phyloP scores from a whole-genome alignment of 108 stramenopile species.

The Skeletonema tropicum region DNA sequence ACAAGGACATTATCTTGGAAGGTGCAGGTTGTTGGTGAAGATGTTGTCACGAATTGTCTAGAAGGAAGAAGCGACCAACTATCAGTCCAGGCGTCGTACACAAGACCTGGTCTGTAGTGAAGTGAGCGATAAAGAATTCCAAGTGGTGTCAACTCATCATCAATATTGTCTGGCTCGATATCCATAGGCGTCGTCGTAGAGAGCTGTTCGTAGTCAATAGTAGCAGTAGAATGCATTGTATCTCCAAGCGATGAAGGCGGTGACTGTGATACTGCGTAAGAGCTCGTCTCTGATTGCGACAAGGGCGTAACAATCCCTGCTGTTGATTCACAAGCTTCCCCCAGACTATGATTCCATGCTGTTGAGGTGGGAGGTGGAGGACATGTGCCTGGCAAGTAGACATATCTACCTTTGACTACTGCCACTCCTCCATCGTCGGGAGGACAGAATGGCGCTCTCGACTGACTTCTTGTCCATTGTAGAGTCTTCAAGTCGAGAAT shows the following conservation, averaged over 20 bases:
- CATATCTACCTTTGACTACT: conserved; percentile 26
- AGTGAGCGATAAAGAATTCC: conserved; percentile 11
- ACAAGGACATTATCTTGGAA: conserved; percentile 29
- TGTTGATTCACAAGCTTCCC: neutral
- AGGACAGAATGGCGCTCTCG: conserved; percentile 30
- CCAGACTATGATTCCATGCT: neutral
- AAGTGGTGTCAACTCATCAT: conserved; percentile 16
- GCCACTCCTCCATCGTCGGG: conserved; percentile 40
- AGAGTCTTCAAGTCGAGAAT: conserved; percentile 20
- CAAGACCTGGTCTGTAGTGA: conserved; percentile 29
- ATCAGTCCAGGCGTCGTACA: conserved; percentile 25
- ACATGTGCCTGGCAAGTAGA: conserved; percentile 32
- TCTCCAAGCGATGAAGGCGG: conserved; percentile 4
- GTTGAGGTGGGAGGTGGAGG: conserved; percentile 25
- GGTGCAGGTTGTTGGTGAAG: conserved; percentile 32
- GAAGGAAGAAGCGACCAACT: conserved; percentile 21
- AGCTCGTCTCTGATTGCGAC: conserved; percentile 17
- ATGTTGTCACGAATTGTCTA: conserved; percentile 31
- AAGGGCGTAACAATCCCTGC: conserved; percentile 17
- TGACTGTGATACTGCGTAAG: neutral
- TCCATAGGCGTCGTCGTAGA: conserved; percentile 18
- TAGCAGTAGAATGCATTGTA: neutral
- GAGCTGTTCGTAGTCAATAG: neutral
- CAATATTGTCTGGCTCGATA: conserved; percentile 2
- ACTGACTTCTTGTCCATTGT: conserved; percentile 21